Evolutionary conservation across 225 moss, liverwort and hornwort species (phyloP), one percentile per base, ranked within the genome.

Genomic region (Sphagnum contortum): DNA sequence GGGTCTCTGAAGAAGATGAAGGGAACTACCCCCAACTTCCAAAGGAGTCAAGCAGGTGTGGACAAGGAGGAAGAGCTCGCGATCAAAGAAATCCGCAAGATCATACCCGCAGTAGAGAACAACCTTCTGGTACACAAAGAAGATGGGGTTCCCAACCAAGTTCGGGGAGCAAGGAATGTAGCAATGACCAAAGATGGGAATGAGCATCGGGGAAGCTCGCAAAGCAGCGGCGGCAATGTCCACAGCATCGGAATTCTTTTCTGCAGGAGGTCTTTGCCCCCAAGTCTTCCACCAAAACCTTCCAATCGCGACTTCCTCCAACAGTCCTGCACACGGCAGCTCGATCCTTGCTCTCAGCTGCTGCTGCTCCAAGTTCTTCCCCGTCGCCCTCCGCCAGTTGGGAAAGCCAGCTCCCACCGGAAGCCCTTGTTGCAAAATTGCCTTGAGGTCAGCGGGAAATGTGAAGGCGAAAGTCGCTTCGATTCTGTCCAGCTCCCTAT

Each of bases 231-330:
- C 77, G 13, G 94, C 91, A n/a, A 76, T 71, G 64, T 79, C 74
- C 3, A 89, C 76, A 12, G 89, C 84, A 58, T 86, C 84, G 46
- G 85, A 85, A 7, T 71, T 75, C 48, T 89, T 29, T 29, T 29
- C 29, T 29, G 29, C 89, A 13, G 79, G 78, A 49, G 94, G 94
- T 50, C 91, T 77, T 10, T 78, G 83, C 66, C 94, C 94, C 94
- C 94, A 94, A 52, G 91, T 72, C 57, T 89, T 94, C 94, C 94
- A 89, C 94, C 94, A 94, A 66, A 91, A 77, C 47, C 76, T 87
- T 0, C 81, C 81, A 73, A 79, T 83, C 8, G 87, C 89, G 47
- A 94, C 94, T 71, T 94, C 94, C 50, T 91, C 87, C 55, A 91
- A 64, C 49, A 94, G 81, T 59, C 94, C 91, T 4, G 91, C 79